Conservation (phyloP, 169 alveolate genomes). For the Amoebophrya sp. region DNA sequence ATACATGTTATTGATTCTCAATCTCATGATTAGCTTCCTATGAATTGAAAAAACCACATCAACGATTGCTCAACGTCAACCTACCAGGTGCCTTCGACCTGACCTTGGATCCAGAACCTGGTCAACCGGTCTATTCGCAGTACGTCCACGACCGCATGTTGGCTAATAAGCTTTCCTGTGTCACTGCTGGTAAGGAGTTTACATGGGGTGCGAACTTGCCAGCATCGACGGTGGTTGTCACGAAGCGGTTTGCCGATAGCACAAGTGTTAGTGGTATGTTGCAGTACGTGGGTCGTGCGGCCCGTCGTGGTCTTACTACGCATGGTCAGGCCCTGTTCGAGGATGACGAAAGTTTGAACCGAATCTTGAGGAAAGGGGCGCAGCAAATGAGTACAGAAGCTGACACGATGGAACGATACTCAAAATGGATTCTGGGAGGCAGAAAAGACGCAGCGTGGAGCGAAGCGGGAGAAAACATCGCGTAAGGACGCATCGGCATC, state of each 20-base stretch:
- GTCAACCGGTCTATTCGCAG: conserved; percentile 46
- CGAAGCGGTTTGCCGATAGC: conserved; percentile 42
- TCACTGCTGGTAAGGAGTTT: conserved; percentile 47
- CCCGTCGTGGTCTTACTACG: conserved; percentile 45
- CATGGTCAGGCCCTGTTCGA: conserved; percentile 42
- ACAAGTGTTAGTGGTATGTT: conserved; percentile 44
- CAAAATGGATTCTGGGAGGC: neutral
- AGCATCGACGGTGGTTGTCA: conserved; percentile 46
- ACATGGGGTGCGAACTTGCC: conserved; percentile 51
- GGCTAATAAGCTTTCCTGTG: conserved; percentile 45
- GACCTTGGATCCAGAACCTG: conserved; percentile 27
- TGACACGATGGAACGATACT: neutral
- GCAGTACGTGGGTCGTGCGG: conserved; percentile 49
- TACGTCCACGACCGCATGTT: conserved; percentile 46
- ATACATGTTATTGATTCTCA: too few species aligned
- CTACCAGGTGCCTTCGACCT: neutral
- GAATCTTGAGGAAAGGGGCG: neutral
- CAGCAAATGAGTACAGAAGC: conserved; percentile 3
- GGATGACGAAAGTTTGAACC: neutral
- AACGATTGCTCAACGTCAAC: too few species aligned
- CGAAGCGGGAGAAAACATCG: neutral
- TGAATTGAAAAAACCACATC: too few species aligned
- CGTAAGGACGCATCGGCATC: too few species aligned
- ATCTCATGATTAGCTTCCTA: too few species aligned
- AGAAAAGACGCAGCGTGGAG: neutral